phyloP scores from a whole-genome alignment of 2,329 filamentous ascomycete genomes.

The Cryphonectria naterciae region DNA sequence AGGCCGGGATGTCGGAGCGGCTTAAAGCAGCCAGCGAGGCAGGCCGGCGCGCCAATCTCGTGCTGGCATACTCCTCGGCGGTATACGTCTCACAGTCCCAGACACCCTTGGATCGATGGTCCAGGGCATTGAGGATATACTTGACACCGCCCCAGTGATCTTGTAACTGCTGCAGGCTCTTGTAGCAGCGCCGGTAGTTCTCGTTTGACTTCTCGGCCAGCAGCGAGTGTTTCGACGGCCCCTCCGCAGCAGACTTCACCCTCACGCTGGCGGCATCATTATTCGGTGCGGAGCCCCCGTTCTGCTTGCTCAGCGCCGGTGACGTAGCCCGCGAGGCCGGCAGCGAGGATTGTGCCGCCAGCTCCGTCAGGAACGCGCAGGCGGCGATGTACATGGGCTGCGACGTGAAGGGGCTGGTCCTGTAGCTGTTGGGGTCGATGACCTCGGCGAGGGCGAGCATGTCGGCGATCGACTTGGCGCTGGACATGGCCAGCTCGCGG shows the following conservation, averaged over 20 bases:
- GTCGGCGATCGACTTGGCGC: slow-evolving; percentile 88
- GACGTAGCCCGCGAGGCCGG: slow-evolving; percentile 64
- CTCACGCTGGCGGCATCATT: slow-evolving; percentile 1
- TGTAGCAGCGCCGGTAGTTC: slow-evolving; percentile 87
- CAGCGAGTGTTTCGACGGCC: slow-evolving; percentile 69
- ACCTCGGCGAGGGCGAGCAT: slow-evolving; percentile 85
- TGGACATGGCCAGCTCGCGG: slow-evolving; percentile 81
- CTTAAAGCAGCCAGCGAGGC: slow-evolving; percentile 51
- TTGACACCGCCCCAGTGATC: slow-evolving; percentile 85
- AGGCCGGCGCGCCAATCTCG: slow-evolving; percentile 54
- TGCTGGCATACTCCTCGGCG: slow-evolving; percentile 76
- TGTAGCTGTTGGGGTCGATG: slow-evolving; percentile 82
- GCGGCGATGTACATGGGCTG: slow-evolving; percentile 92
- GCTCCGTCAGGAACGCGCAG: slow-evolving; percentile 86
- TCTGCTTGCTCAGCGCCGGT: slow-evolving; percentile 42
- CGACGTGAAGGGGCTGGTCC: slow-evolving; percentile 86
- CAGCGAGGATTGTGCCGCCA: slow-evolving; percentile 70
- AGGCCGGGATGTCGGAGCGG: slow-evolving; percentile 49
- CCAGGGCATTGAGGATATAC: slow-evolving; percentile 83
- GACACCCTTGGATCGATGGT: slow-evolving; percentile 86
- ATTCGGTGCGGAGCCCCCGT: background rate
- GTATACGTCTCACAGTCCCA: slow-evolving; percentile 74
- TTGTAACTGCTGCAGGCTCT: slow-evolving; percentile 79
- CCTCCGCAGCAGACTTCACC: slow-evolving; percentile 31
- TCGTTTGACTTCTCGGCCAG: slow-evolving; percentile 81